Base-by-base conservation (phyloP, 2,329 filamentous ascomycete genomes). In the Monilinia fructigena region DNA sequence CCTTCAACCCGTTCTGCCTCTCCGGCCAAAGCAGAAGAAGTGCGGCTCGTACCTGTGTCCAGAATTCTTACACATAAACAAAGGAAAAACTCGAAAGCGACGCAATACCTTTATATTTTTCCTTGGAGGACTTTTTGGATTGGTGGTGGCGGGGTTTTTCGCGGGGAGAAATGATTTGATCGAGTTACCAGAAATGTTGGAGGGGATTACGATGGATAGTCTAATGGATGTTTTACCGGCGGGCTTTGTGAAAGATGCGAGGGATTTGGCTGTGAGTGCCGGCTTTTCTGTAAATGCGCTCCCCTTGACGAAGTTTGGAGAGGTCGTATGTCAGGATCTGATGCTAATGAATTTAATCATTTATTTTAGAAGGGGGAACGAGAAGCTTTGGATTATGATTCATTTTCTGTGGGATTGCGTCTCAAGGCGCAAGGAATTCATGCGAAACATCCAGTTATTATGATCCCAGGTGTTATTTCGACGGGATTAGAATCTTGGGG, bases 401-500 rank as follows among this genome's bases (percentile, higher is more conserved):
- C 93, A 7, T 99, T 99, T 75, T 87, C 93, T 0, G 91, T 98
- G 56, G 96, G 95, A 6, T 80, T 95, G 40, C 91, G 96, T 74
- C 89, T 93, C 26, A 88, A 88, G 50, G 81, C 88, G 5, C 90
- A 97, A 76, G 96, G 96, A 1, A 83, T 98, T 23, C 78, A 84
- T 58, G 94, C 91, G 20, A 85, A 91, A 67, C 93, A 97, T 73
- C 92, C 95, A 1, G 89, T 99, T 69, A 91, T 99, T 70, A 98
- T 99, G 94, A 88, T 99, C 12, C 95, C 95, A 0, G 95, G 95
- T 5, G 95, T 99, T 67, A 99, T 99, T 72, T 98, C 95, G 0
- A 98, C 95, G 0, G 95, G 95, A 1, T 84, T 99, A 31, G 95
- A 99, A 79, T 97, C 92, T 58, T 99, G 95, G 95, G 92, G 94